Percentiles rank a stretch among this genome's conserved stretches.
These are phyloP conservation scores for Chenopodium album DNA, from an alignment of 148 eudicot genomes.

Conservation along the genomic window DNA sequence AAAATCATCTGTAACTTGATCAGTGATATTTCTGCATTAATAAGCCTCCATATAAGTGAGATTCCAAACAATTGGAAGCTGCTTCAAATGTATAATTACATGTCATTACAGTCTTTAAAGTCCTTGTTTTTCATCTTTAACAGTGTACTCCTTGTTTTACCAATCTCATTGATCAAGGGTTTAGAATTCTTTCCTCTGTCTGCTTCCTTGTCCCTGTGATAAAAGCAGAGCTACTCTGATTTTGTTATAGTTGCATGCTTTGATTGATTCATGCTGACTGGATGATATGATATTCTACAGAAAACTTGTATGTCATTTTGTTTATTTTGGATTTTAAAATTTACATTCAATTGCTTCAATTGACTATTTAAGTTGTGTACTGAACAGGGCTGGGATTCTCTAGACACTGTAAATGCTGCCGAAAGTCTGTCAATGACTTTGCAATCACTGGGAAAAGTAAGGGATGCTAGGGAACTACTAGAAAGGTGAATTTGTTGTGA, in stretches of 20 bases:
- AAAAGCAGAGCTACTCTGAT: neutral
- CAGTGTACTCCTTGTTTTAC: too few species aligned
- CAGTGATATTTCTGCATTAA: neutral
- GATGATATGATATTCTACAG: neutral
- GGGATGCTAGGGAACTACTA: conserved; percentile 69
- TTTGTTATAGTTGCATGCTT: neutral
- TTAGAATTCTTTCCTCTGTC: neutral
- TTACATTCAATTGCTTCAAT: conserved; percentile 6
- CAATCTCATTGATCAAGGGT: neutral
- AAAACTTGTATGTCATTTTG: neutral
- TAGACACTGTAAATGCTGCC: conserved; percentile 80
- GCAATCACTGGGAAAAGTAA: conserved; percentile 58
- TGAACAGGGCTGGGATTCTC: conserved; percentile 77
- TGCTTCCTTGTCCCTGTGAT: conserved; percentile 5
- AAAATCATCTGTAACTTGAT: neutral
- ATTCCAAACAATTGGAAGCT: too few species aligned
- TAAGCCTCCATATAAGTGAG: too few species aligned
- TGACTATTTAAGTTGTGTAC: neutral
- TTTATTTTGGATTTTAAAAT: neutral
- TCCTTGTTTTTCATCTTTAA: too few species aligned
- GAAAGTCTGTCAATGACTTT: conserved; percentile 76
- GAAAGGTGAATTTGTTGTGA: conserved; percentile 49
- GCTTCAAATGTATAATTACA: too few species aligned
- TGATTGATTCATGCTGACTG: neutral
- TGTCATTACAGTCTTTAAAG: too few species aligned